Percentiles rank a stretch among this genome's conserved stretches.
Conservation (phyloP, 108 stramenopile species). For the Cyclostephanos invisitatus region DNA sequence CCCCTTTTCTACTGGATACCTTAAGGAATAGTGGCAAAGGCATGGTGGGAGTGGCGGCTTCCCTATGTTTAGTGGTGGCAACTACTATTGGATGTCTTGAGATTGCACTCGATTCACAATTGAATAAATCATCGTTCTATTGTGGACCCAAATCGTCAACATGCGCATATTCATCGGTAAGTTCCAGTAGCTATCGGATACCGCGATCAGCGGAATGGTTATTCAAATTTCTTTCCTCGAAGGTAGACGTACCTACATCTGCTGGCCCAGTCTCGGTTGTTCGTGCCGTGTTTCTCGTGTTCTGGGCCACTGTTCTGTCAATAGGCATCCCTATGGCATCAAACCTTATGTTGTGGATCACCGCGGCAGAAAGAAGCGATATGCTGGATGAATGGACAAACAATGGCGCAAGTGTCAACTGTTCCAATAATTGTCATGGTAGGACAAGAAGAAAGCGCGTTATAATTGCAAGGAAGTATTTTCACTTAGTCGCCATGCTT, state of each 20-base stretch:
- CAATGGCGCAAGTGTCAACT: not conserved
- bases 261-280: not conserved
- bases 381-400: not conserved
- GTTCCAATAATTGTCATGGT: not conserved
- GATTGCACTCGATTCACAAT: slow-evolving; percentile 13
- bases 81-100: slow-evolving; percentile 36
- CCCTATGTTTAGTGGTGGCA: slow-evolving; percentile 9
- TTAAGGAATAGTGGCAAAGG: not conserved
- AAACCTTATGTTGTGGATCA: slow-evolving; percentile 15
- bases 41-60: not conserved
- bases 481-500: slow-evolving; percentile 74
- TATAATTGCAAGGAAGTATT: slow-evolving; percentile 75
- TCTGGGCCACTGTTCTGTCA: slow-evolving; percentile 22
- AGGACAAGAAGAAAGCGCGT: slow-evolving; percentile 32
- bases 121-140: not conserved
- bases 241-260: not conserved
- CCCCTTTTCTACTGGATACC: not conserved
- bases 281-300: slow-evolving; percentile 14
- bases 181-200: not conserved
- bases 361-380: not conserved
- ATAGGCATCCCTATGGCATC: slow-evolving; percentile 24
- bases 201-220: slow-evolving; percentile 33
- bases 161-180: slow-evolving; percentile 5
- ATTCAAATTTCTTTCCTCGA: slow-evolving; percentile 16
- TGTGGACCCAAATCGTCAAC: not conserved